Evolutionary conservation across 2,329 filamentous ascomycete species (phyloP).

Genomic region (Botrytis galanthina): DNA sequence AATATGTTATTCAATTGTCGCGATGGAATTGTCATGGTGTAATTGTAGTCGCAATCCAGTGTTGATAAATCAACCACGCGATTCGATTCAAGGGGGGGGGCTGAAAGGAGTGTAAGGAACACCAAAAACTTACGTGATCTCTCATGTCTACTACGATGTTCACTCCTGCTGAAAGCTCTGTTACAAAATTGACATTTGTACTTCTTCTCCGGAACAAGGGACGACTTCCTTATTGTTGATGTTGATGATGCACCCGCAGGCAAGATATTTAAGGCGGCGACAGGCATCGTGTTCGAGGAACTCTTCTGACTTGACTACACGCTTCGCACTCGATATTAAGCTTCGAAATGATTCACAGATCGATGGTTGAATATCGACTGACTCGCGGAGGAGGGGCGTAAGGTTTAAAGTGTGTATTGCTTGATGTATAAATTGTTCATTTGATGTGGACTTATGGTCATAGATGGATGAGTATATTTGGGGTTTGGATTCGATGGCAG

Average conservation of each 20-base stretch:
- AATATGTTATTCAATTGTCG: slow-evolving; percentile 16
- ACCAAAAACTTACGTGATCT: slow-evolving; percentile 79
- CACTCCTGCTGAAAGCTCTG: slow-evolving; percentile 93
- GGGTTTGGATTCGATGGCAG: slow-evolving; percentile 41
- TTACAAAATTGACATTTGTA: slow-evolving; percentile 99
- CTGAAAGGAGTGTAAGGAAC: slow-evolving; percentile 16
- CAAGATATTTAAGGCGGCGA: slow-evolving; percentile 55
- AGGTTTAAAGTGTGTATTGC: slow-evolving; percentile 68
- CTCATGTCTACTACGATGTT: slow-evolving; percentile 95
- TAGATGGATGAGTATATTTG: slow-evolving; percentile 45
- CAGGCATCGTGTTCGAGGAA: slow-evolving; percentile 56
- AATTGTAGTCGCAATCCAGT: slow-evolving; percentile 5
- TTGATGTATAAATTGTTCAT: slow-evolving; percentile 50
- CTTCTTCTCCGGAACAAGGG: slow-evolving; percentile 86
- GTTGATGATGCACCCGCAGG: slow-evolving; percentile 60
- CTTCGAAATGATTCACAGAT: slow-evolving; percentile 30
- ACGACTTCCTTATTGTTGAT: slow-evolving; percentile 71
- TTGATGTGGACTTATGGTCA: slow-evolving; percentile 54
- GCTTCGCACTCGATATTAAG: slow-evolving; percentile 3
- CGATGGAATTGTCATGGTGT: neutral
- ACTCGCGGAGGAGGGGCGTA: slow-evolving; percentile 47
- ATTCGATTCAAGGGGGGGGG: slow-evolving; percentile 26
- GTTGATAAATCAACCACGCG: slow-evolving; percentile 20
- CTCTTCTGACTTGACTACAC: neutral
- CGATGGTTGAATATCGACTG: slow-evolving; percentile 42